Evolutionary conservation across 495 filamentous ascomycete species (phyloP), one percentile per base, ranked within the genome.

Genomic region (Paragyromitra xinjiangensis): DNA sequence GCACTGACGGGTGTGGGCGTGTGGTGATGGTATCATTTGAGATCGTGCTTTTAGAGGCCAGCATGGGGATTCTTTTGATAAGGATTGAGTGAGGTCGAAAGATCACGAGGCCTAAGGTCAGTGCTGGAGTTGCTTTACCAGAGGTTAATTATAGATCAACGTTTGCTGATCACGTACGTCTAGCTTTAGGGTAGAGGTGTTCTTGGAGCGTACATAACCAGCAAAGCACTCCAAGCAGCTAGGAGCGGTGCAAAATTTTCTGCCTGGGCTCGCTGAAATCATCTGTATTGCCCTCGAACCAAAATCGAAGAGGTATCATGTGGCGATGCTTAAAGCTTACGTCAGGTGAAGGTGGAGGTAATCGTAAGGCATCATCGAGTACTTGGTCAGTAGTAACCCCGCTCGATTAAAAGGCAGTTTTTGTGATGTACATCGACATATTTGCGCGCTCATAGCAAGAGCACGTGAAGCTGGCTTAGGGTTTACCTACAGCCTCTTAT

Each of bases 361-460:
- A 16, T 29, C 19, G 51, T 22, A 24, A 55, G 51, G 22, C 6
- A 56, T 56, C 12, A 22, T 59, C 14, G 51, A 56, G 51, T 26
- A 56, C 8, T 11, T n/a, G 29, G 56, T 61, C 6, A 61, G 56
- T 39, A 61, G n/a, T 26, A 61, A n/a, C 56, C 56, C 56, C 56
- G 16, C 56, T 61, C 56, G 56, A 34, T 16, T 11, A 58, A 58
- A 34, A 34, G 9, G 26, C 11, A 34, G 37, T 16, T 7, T 29
- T 37, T 61, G 14, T 59, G 29, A 59, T 59, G 14, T 61, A 39
- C 29, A 61, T 61, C 14, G 5, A 29, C 2, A 34, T 39, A 61
- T 37, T 14, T 29, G 29, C 9, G n/a, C 3, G 56, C 34, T 2
- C 2, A n/a, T 19, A 59, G 5, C 2, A 56, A 34, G 12, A 37